Base-by-base conservation (phyloP, 495 filamentous ascomycete genomes). In the Parachaetomium inaequale region DNA sequence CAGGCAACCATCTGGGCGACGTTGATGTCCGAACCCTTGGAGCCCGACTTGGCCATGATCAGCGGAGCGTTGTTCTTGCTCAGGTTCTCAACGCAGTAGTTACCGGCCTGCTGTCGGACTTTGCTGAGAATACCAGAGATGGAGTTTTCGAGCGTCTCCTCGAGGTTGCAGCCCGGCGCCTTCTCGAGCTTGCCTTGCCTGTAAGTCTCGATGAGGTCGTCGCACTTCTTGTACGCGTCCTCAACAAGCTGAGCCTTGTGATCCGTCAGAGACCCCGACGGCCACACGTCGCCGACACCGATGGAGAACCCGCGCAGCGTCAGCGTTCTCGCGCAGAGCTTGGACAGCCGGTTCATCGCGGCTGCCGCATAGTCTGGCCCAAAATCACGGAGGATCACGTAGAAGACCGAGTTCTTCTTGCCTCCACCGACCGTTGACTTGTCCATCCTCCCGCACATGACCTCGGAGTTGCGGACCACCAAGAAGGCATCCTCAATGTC, bases 371-470 rank as follows among this genome's bases (percentile, higher is more conserved):
- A 86, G 55, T 93, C 87, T 4, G 93, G 91, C 0, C 95, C 94
- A 69, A 87, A 98, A 74, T 98, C 94, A 73, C 94, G 84, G 63
- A 98, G 82, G 67, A 98, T 93, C 58, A 97, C 89, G 67, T 96
- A 98, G 75, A 98, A 98, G 11, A 98, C 84, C 4, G 91, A 96
- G 72, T 96, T 93, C 72, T 98, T 98, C 78, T 98, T 98, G 68
- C 94, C 94, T 14, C 88, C 90, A 64, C 94, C 94, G 45, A 98
- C 89, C 0, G 92, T 96, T 2, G 90, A 87, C 71, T 98, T 98
- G 75, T 98, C 94, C 92, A 98, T 96, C 38, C 91, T 85, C 67
- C 94, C 94, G 69, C 94, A 97, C 92, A 98, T 97, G 62, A 98
- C 86, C 72, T 97, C 94, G 0, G 93, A 96, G 67, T 98, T 97